Evolutionary conservation across 2,329 filamentous ascomycete species (phyloP), one percentile per base, ranked within the genome.

Genomic region (Mycosphaerella sp.): DNA sequence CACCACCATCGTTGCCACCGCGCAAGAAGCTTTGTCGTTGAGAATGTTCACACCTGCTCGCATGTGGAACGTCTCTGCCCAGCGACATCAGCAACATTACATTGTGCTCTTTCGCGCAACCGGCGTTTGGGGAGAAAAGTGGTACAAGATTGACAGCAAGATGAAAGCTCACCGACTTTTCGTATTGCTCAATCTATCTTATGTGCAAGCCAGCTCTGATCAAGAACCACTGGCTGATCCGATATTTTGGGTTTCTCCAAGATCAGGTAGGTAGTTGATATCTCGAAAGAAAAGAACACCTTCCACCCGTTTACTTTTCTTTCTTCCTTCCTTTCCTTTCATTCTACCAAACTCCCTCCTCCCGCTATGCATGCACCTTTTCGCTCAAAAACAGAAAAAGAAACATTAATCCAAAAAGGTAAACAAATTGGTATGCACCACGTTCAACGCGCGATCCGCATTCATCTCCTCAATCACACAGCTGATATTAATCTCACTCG

Each of bases 401-500:
- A 21, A 21, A 54, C 31, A 17, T 57, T 47, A 89, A 59, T 96
- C 91, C 66, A 96, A 78, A 73, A 96, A 97, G 1, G 91, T 96
- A 70, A 98, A 97, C 54, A 98, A 81, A 74, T 91, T 92, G 17
- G 93, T 97, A 70, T 98, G 93, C 61, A 98, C 79, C 66, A 97
- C 89, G 69, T 95, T 97, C 78, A 98, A 86, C 32, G 93, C 93
- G 62, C 93, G 83, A 63, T 91, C 89, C 21, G 93, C 91, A 68
- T 97, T 90, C 61, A 85, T 79, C 62, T 89, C 89, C 66, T 95
- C 89, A 69, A 98, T 95, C 44, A 98, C 93, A 68, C 93, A 98
- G 9, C 90, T 95, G 57, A 98, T 98, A 72, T 97, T 98, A 74
- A 98, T 98, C 76, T 98, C 93, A 69, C 91, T 96, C 26, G 93